Conservation (phyloP, 176 grass and related monocot genomes). For the Areca catechu region DNA sequence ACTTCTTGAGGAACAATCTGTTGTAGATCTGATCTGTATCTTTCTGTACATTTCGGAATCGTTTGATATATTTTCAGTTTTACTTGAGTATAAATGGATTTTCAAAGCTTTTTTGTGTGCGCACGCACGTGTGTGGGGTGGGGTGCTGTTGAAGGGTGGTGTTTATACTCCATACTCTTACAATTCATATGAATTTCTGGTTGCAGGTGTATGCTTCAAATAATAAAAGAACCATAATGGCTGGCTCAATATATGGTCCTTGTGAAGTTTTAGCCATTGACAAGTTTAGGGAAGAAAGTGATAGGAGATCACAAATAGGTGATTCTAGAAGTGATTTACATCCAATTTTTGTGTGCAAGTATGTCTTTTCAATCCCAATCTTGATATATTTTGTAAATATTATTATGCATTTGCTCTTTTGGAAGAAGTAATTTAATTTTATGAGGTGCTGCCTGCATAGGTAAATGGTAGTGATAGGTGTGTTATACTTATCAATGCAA, state of each 20-base stretch:
- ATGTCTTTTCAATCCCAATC: background rate
- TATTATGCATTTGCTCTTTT: background rate
- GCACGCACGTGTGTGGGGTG: no score
- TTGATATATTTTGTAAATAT: background rate
- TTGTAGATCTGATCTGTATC: no score
- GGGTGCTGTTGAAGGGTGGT: no score
- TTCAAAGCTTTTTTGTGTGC: no score
- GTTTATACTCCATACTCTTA: background rate
- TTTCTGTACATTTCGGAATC: no score
- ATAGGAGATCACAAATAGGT: constrained; percentile 6
- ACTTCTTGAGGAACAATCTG: no score
- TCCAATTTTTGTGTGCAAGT: constrained; percentile 11
- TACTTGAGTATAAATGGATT: no score
- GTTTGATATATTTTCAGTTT: no score
- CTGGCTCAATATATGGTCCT: constrained; percentile 2
- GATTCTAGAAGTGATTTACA: background rate
- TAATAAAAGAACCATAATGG: constrained; percentile 3
- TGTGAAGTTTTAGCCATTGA: constrained; percentile 11
- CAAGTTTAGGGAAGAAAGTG: constrained; percentile 11
- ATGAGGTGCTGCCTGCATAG: background rate
- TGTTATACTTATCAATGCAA: no score
- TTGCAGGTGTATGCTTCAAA: constrained; percentile 16
- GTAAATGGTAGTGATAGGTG: no score
- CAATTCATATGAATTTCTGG: background rate
- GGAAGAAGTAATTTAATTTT: background rate